Evolutionary conservation across 257 asterid genomes (phyloP).

Genomic region (Fraxinus anomala): DNA sequence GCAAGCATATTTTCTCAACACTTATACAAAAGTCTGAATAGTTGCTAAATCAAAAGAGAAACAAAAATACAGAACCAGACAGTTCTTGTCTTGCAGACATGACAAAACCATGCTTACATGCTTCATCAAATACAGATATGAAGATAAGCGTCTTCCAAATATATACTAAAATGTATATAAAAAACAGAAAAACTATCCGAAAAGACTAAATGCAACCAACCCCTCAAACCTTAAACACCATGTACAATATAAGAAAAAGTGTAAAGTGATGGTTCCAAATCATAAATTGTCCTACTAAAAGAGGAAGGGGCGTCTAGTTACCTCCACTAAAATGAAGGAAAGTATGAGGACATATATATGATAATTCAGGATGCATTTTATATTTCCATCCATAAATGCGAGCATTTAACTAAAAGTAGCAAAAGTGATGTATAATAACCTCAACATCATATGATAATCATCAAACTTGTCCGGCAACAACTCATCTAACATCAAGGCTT

Average conservation of each 20-base stretch:
- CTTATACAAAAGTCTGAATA: conserved; percentile 2
- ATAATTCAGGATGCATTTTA: background rate
- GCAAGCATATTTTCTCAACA: conserved; percentile 21
- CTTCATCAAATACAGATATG: background rate
- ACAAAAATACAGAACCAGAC: background rate
- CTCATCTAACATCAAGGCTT: conserved; percentile 83
- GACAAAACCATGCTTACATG: background rate
- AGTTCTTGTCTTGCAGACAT: background rate
- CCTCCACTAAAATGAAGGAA: background rate
- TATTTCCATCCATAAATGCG: conserved; percentile 13
- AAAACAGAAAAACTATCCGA: background rate
- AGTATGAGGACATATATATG: background rate
- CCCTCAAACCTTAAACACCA: background rate
- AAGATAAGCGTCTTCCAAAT: background rate
- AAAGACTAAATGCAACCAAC: background rate
- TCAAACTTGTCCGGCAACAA: conserved; percentile 80
- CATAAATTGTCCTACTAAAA: background rate
- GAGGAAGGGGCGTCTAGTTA: background rate
- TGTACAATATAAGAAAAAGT: background rate
- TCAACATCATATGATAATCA: conserved; percentile 94
- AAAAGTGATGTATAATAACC: conserved; percentile 45
- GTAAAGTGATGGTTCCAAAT: background rate
- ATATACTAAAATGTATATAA: background rate
- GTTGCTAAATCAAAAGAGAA: conserved; percentile 25
- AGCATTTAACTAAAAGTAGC: conserved; percentile 19